Evolutionary conservation across 2,329 filamentous ascomycete genomes (phyloP), one percentile per base, ranked within the genome.

Genomic region (Colletotrichum sp.): DNA sequence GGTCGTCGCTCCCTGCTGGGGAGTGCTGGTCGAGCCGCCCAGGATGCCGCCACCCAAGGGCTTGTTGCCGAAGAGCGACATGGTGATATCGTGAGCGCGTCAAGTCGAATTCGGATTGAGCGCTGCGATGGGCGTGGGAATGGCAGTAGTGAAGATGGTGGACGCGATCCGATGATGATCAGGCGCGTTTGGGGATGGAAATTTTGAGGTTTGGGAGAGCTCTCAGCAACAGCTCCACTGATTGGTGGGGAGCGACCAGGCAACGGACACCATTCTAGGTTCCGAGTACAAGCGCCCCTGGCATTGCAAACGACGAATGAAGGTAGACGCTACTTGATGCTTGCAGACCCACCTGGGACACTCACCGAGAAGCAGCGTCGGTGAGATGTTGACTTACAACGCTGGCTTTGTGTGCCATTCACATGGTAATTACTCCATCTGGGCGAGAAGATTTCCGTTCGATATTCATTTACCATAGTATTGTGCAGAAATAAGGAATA

Each of bases 31-130:
- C 72, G 74, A 75, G 57, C 72, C 66, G 28, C 75, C 77, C 26
- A 72, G 65, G n/a, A 68, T 57, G 67, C 61, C 57, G 55, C 75
- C 65, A 32, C 69, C 82, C 82, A 72, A 64, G 32, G 77, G 70
- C 61, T 77, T 76, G 68, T 57, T 66, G 43, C 78, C 78, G 66
- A 79, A 79, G 67, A 79, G 75, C 26, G 77, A 78, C 77, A 78
- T 78, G 14, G 24, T 36, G n/a, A 16, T 59, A 10, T 52, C 65
- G 64, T 60, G 28, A 36, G 21, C 70, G 64, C 43, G 34, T 65
- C 63, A 66, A 55, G 30, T 69, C 68, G 64, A 26, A 63, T 66
- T 32, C 16, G n/a, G 57, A 43, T 67, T 69, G 72, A 57, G 59
- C 72, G 61, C 69, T 30, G 24, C 43, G n/a, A 70, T 36, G 64